Base-by-base conservation (phyloP, 495 filamentous ascomycete genomes). In the Immersiella caudata region DNA sequence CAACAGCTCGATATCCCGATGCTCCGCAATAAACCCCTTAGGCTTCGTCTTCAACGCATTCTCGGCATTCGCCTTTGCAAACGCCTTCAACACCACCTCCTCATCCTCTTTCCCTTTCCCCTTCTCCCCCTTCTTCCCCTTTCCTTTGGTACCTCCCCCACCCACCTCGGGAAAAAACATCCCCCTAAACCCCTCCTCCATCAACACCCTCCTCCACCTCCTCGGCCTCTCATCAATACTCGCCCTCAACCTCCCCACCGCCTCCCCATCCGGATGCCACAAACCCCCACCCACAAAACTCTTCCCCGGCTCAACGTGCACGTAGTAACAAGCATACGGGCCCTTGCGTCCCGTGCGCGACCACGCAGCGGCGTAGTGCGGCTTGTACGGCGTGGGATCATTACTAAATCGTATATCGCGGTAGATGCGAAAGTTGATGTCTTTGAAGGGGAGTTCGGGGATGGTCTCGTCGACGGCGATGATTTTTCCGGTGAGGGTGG, bases 391-490 rank as follows among this genome's bases (percentile, higher is more conserved):
- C 1, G 92, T 93, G 35, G 85, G 90, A 70, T 96, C 89, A 24
- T 90, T 86, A 74, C 81, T 88, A 74, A 94, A 94, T 21, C 91
- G 81, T 24, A 93, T 83, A 73, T 96, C 93, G 59, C 93, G 83
- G 73, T 97, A 92, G 55, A 97, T 94, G 51, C 93, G 87, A 71
- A 94, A 95, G 25, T 93, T 84, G 84, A 97, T 79, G 74, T 97
- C 93, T 71, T 93, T 93, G 27, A 87, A 80, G 7, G 93, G 93
- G 26, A 96, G 80, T 68, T 94, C 92, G 0, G 93, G 93, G 66
- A 97, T 86, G 8, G 92, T 96, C 21, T 87, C 81, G 73, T 97
- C 93, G 33, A 81, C 79, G 58, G 88, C 87, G 21, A 84, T 80
- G 67, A 97, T 85, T 73, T 89, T 89, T 64, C 88, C 79, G 7